Percentiles rank a stretch among this genome's conserved stretches.
These are phyloP conservation scores for Athelia sp. DNA, from an alignment of 1,284 basidiomycete species.

Conservation along the genomic window DNA sequence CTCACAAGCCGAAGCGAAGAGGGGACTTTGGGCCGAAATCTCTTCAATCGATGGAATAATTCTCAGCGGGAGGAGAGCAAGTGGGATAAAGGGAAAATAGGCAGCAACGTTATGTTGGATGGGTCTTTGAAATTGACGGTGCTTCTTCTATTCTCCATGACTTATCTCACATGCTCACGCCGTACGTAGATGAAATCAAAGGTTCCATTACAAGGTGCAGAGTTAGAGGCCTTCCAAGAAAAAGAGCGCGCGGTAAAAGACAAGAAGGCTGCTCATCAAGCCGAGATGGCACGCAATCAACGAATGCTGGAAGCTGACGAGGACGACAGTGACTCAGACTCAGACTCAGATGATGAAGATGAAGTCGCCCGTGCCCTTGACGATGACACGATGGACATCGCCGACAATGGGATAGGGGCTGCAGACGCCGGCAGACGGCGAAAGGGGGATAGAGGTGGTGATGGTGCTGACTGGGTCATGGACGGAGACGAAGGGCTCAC, in stretches of 20 bases:
- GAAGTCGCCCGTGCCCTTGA: slow-evolving; percentile 62
- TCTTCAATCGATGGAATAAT: slow-evolving; percentile 87
- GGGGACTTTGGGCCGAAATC: slow-evolving; percentile 70
- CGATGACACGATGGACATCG: slow-evolving; percentile 43
- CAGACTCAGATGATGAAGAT: slow-evolving; percentile 52
- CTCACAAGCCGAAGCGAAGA: slow-evolving; percentile 78
- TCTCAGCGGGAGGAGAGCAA: slow-evolving; percentile 73
- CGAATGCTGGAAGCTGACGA: slow-evolving; percentile 90
- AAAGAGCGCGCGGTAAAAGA: slow-evolving; percentile 82
- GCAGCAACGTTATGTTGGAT: slow-evolving; percentile 76
- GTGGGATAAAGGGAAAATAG: slow-evolving; percentile 88
- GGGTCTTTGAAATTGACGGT: slow-evolving; percentile 66
- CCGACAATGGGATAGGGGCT: slow-evolving; percentile 22
- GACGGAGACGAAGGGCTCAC: slow-evolving; percentile 70
- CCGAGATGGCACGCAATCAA: slow-evolving; percentile 77
- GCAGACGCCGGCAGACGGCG: slow-evolving; percentile 22
- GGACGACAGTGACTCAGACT: slow-evolving; percentile 57
- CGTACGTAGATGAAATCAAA: slow-evolving; percentile 74
- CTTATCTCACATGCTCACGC: slow-evolving; percentile 1
- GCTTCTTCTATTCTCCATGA: slow-evolving; percentile 14
- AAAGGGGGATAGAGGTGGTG: slow-evolving; percentile 45
- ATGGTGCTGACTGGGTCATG: slow-evolving; percentile 61
- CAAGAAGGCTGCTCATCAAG: slow-evolving; percentile 83
- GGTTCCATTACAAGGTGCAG: slow-evolving; percentile 80
- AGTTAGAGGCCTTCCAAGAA: slow-evolving; percentile 79